phyloP scores from a whole-genome alignment of 2,329 filamentous ascomycete species.

The Curvularia eragrostidis region DNA sequence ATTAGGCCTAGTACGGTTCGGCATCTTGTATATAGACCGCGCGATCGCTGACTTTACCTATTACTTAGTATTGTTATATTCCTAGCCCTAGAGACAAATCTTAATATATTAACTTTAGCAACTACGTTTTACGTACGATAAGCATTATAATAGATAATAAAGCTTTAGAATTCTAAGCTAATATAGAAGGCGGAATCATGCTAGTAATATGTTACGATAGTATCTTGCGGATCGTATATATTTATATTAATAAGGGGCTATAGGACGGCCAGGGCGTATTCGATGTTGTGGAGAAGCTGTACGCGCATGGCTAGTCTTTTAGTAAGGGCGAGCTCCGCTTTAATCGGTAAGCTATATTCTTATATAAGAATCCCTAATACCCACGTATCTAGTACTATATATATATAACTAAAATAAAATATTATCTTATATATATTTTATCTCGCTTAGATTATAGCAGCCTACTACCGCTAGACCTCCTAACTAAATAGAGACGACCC shows the following conservation, averaged over 20 bases:
- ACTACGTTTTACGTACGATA: neutral
- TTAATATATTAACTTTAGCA: neutral
- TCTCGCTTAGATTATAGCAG: conserved; percentile 10
- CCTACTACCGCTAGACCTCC: conserved; percentile 9
- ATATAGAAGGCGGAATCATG: neutral
- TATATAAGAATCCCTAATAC: conserved; percentile 8
- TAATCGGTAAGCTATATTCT: conserved; percentile 12
- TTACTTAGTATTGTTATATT: neutral
- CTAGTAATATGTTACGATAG: neutral
- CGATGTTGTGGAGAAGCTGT: conserved; percentile 14
- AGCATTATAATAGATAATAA: neutral
- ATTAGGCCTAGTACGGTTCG: too few relatives aligned
- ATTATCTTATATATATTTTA: conserved; percentile 11
- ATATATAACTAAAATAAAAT: neutral
- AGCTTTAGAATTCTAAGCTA: neutral
- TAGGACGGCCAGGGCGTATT: conserved; percentile 7
- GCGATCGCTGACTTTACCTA: neutral
- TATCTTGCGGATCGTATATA: neutral
- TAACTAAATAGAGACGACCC: conserved; percentile 4
- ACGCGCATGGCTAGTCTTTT: conserved; percentile 14
- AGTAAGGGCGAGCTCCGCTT: conserved; percentile 11
- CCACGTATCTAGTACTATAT: neutral
- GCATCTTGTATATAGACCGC: too few relatives aligned
- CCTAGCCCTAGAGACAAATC: neutral
- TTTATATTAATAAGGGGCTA: neutral